Percentiles rank a stretch among this genome's conserved stretches.
Evolutionary conservation across 2,329 filamentous ascomycete genomes (phyloP).

Genomic region (Monilinia laxa): DNA sequence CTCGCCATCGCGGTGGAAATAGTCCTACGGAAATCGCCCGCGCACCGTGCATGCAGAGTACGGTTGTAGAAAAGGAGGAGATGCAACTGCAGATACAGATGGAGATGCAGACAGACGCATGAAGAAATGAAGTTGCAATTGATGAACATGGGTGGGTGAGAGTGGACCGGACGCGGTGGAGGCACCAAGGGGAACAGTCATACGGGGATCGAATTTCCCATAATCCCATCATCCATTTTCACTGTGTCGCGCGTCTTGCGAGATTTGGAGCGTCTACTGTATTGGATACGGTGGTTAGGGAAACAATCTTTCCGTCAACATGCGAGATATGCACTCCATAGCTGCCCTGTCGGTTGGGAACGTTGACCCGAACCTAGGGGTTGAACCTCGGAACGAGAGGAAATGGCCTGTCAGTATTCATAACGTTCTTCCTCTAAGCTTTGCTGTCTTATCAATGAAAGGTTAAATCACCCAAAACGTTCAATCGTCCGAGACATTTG

Average conservation of each 20-base stretch:
- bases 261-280: slow-evolving; percentile 14
- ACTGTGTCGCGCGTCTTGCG: slow-evolving; percentile 15
- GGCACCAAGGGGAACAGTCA: background rate
- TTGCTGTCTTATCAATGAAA: slow-evolving; percentile 9
- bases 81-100: background rate
- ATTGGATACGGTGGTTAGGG: background rate
- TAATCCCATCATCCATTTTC: slow-evolving; percentile 4
- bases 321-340: background rate
- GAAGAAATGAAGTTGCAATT: background rate
- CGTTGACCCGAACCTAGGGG: background rate
- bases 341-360: background rate
- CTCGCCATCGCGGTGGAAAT: background rate
- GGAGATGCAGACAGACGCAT: background rate
- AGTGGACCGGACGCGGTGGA: slow-evolving; percentile 8
- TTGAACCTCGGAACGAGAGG: slow-evolving; percentile 2
- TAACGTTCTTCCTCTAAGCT: slow-evolving; percentile 2
- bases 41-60: no score
- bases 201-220: background rate
- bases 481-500: slow-evolving; percentile 16
- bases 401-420: slow-evolving; percentile 6
- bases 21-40: background rate
- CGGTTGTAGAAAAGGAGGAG: background rate
- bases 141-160: background rate
- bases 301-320: background rate
- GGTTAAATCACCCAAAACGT: slow-evolving; percentile 4